Base-by-base conservation (phyloP, 495 filamentous ascomycete genomes). In the Bacidia gigantensis region DNA sequence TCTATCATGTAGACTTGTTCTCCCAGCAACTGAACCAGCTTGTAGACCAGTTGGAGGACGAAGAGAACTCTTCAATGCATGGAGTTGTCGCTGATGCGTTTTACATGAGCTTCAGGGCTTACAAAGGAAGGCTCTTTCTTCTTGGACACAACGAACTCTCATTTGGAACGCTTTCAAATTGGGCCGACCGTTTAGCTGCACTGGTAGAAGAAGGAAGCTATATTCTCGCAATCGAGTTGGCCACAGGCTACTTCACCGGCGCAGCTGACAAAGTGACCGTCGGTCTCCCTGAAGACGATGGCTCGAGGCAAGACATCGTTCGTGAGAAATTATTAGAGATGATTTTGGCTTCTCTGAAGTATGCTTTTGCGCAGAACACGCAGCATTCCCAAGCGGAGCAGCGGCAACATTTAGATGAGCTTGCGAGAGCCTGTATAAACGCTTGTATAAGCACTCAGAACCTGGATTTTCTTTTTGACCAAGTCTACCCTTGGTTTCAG, bases 1-100 rank as follows among this genome's bases (percentile, higher is more conserved):
- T 97, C 35, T 94, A 89, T 58, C 92, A 97, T 64, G 73, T 77
- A 46, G 89, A 96, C 60, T 65, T 89, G 7, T 97, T 97, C 64
- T 88, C 85, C 0, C 71, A 75, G 5, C 90, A 96, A 59, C 73
- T 98, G 20, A 81, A 85, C 60, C 72, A 72, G 35, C 71, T 98
- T 35, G 87, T 97, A 14, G 89, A 96, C 62, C 81, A 87, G 53
- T 71, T 92, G 44, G 84, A 95, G 54, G 56, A 58, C 26, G 88
- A 94, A 60, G 82, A 89, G 40, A 87, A 95, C 54, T 76, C 77
- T 1, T 84, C 86, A 2, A 88, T 95, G 83, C 92, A 96, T 66
- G 89, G 89, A 1, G 88, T 95, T 18, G 87, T 98, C 42, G 90
- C 90, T 12, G 93, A 98, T 71, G 92, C 93, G 14, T 98, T 95